Evolutionary conservation across 352 stramenopile species (phyloP).

Genomic region (Aphanomyces astaci): DNA sequence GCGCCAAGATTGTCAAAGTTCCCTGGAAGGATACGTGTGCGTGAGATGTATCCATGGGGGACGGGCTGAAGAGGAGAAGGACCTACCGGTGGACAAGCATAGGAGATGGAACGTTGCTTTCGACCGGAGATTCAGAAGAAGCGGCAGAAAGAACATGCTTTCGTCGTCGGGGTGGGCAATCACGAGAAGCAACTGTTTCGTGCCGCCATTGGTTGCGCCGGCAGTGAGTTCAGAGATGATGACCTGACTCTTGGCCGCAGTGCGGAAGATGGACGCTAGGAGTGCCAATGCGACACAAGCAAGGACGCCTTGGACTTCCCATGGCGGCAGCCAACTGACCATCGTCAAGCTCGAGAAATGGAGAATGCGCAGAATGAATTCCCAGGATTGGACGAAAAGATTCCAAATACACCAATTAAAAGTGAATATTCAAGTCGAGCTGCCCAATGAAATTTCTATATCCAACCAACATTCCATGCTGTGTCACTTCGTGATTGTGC

Average conservation of each 20-base stretch:
- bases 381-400: too few species aligned
- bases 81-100: conserved; percentile 81
- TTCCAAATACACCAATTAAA: neutral
- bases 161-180: conserved; percentile 96
- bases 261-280: neutral
- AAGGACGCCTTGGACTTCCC: neutral
- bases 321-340: neutral
- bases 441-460: neutral
- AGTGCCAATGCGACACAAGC: neutral
- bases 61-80: neutral
- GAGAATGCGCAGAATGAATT: too few species aligned
- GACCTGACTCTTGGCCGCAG: neutral
- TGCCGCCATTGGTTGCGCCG: neutral
- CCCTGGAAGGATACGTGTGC: conserved; percentile 31
- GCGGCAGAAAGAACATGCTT: conserved; percentile 96
- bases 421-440: neutral
- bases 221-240: neutral
- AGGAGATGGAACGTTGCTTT: conserved; percentile 56
- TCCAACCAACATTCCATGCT: neutral
- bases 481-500: too few species aligned
- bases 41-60: neutral
- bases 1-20: conserved; percentile 88
- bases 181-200: conserved; percentile 62
- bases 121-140: conserved; percentile 49
- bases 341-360: too few species aligned